Conservation (phyloP, 441 rosid genomes). For the Pelargonium exstipulatum region DNA sequence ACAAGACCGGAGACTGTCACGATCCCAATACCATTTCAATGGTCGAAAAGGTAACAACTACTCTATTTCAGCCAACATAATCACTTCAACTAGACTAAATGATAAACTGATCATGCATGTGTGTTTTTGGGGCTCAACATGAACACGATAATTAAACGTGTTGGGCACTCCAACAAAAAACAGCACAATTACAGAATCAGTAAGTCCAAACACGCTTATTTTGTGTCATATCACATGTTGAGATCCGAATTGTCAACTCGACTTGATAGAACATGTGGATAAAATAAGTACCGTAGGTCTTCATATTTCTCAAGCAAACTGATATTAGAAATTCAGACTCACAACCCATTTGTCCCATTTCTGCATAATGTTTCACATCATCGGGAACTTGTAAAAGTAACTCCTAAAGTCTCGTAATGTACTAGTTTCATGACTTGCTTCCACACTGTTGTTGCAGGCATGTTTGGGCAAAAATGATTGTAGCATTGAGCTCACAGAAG, state of each 20-base stretch:
- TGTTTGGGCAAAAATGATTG: slow-evolving; percentile 45
- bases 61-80: neutral
- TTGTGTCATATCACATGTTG: no score
- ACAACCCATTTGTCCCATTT: neutral
- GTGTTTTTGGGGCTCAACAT: neutral
- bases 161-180: no score
- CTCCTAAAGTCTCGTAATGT: no score
- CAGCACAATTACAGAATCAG: no score
- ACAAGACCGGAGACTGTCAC: slow-evolving; percentile 43
- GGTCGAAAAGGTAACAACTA: slow-evolving; percentile 39
- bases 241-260: neutral
- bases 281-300: no score
- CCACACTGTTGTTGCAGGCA: slow-evolving; percentile 32
- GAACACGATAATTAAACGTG: no score
- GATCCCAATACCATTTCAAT: slow-evolving; percentile 36
- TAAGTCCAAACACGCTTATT: neutral
- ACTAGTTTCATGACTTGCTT: neutral
- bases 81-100: neutral
- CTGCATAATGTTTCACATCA: no score
- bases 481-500: slow-evolving; percentile 29
- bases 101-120: no score
- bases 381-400: no score
- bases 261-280: neutral
- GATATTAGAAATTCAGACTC: no score
- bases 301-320: neutral